A percentile compares a stretch with the other conserved stretches of the same genome.
phyloP scores from a whole-genome alignment of 352 stramenopile species.

The Phytophthora meadii region DNA sequence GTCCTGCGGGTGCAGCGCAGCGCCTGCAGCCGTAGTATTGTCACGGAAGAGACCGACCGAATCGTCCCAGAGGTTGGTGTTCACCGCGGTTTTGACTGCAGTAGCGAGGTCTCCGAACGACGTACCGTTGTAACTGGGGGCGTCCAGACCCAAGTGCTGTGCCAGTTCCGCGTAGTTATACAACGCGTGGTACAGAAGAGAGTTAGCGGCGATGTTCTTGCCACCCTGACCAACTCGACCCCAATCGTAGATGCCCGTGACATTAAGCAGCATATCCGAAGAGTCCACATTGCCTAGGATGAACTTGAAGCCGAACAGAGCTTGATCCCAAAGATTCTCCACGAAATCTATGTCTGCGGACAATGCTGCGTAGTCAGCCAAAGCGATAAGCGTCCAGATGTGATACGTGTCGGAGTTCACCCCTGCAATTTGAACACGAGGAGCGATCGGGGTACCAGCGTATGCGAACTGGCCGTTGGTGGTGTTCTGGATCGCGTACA shows the following conservation, averaged over 20 bases:
- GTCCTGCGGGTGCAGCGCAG: constrained; percentile 36
- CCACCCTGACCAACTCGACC: constrained; percentile 40
- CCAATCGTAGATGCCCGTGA: constrained; percentile 41
- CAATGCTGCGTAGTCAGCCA: constrained; percentile 41
- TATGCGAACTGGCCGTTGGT: constrained; percentile 43
- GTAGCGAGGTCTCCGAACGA: constrained; percentile 29
- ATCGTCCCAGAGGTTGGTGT: constrained; percentile 42
- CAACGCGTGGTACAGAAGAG: constrained; percentile 41
- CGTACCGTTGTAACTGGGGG: constrained; percentile 28
- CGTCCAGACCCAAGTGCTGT: constrained; percentile 10
- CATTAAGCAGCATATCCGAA: constrained; percentile 31
- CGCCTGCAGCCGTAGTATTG: constrained; percentile 37
- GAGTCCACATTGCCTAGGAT: constrained; percentile 39
- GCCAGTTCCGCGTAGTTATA: constrained; percentile 26
- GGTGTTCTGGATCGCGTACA: constrained; percentile 40
- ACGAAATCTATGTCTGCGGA: constrained; percentile 30
- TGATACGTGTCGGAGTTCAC: constrained; percentile 51
- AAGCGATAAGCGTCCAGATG: constrained; percentile 46
- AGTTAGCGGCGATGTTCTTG: constrained; percentile 51
- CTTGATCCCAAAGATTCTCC: constrained; percentile 32
- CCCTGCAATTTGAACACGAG: constrained; percentile 22
- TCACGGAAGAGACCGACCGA: constrained; percentile 31
- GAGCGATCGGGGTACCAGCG: constrained; percentile 37
- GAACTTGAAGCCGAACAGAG: constrained; percentile 37
- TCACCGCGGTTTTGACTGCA: constrained; percentile 35